A percentile compares a stretch with the other conserved stretches of the same genome.
phyloP scores from a whole-genome alignment of 2,329 filamentous ascomycete species.

The Trichoderma simmonsii region DNA sequence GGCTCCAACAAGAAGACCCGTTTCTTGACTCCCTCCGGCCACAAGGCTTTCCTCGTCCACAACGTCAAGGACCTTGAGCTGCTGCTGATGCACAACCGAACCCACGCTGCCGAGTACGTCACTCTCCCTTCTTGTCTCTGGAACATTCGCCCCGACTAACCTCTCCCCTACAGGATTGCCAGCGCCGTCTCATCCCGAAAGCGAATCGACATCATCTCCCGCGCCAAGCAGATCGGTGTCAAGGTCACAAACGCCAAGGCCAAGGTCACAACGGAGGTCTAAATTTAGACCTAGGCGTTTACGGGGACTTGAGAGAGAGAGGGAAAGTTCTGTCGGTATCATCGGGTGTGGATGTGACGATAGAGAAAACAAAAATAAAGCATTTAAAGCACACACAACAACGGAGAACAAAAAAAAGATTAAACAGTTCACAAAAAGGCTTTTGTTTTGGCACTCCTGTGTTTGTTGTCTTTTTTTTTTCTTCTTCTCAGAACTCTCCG shows the following conservation, averaged over 20 bases:
- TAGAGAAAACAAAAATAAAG: constrained; percentile 16
- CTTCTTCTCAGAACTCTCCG: neutral
- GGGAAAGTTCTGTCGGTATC: neutral
- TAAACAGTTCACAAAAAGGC: neutral
- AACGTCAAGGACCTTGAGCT: constrained; percentile 95
- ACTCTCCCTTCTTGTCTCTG: neutral
- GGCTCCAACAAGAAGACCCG: constrained; percentile 99
- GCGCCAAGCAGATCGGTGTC: constrained; percentile 96
- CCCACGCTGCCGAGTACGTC: constrained; percentile 96
- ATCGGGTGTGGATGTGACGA: constrained; percentile 11
- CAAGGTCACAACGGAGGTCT: constrained; percentile 94
- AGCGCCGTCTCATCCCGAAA: constrained; percentile 98
- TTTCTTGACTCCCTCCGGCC: constrained; percentile 97
- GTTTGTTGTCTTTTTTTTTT: neutral
- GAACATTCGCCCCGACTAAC: neutral
- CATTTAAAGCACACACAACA: constrained; percentile 13
- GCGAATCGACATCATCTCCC: constrained; percentile 95
- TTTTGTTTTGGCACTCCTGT: neutral
- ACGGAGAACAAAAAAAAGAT: constrained; percentile 16
- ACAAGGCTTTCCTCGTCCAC: constrained; percentile 99
- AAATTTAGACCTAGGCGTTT: constrained; percentile 35
- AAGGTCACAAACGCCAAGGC: constrained; percentile 99
- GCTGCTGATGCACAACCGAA: constrained; percentile 99
- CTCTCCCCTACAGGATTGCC: constrained; percentile 68
- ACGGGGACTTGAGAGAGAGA: neutral